Evolutionary conservation across 192 early-diverging fungal species (phyloP), one percentile per base, ranked within the genome.

Genomic region (Rhizoclosmatium sp.): DNA sequence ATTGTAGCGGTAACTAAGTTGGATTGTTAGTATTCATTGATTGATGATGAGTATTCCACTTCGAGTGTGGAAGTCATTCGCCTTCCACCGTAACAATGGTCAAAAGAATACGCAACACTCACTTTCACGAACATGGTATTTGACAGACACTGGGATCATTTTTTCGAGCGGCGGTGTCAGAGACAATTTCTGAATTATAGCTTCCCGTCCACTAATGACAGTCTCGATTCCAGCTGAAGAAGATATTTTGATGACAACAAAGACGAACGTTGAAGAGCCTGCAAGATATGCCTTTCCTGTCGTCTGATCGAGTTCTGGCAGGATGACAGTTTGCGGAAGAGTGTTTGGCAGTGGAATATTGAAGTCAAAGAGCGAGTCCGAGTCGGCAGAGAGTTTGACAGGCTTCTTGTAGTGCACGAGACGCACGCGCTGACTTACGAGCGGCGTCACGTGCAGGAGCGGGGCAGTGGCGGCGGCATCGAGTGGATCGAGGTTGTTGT

Each of bases 231-330:
- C 60, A 62, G 7, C 60, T 7, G 23, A 7, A 7, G 39, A 9
- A 40, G 60, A 7, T 5, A 23, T 21, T 23, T 21, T n/a, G 19
- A 56, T 42, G 39, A 71, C 45, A 23, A 71, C 54, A 71, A 71
- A 71, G 19, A 71, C 23, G 40, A 71, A 71, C 12, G 21, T 71
- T n/a, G 49, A 56, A 16, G 69, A 54, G 16, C 69, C 69, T 12
- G 14, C 40, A 16, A 69, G 67, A 14, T 14, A 7, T n/a, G 42
- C 14, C 7, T 40, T 16, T 40, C 46, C 67, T 12, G 16, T 47
- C 46, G 10, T 16, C 31, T 31, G 31, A 31, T 69, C 40, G 16
- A 46, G 9, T 31, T 41, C 39, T 16, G 14, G 67, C 7, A 31
- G 67, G n/a, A 69, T 46, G 40, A 69, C 14, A 16, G 67, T 69